Percentiles rank a stretch among this genome's conserved stretches.
Conservation (phyloP, 192 early-diverging fungal genomes). For the Rhizoclosmatium globosum region DNA sequence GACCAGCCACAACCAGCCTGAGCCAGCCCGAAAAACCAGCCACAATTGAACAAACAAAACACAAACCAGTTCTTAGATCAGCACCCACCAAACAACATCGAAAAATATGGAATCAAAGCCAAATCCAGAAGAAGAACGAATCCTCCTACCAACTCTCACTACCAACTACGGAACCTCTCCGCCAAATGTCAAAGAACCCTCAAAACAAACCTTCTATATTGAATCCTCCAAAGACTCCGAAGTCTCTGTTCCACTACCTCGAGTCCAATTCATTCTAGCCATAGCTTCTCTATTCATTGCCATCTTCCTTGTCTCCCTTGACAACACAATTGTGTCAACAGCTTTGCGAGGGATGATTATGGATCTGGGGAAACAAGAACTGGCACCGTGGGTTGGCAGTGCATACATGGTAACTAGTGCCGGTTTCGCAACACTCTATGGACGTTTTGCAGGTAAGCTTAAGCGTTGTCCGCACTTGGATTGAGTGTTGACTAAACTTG, state of each 20-base stretch:
- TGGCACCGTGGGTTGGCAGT: constrained; percentile 81
- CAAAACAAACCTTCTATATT: not conserved
- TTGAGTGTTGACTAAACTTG: too few species aligned
- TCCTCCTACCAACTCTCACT: too few species aligned
- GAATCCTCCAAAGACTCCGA: not conserved
- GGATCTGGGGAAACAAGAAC: constrained; percentile 70
- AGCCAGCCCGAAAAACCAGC: too few species aligned
- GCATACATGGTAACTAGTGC: constrained; percentile 76
- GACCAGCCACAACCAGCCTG: too few species aligned
- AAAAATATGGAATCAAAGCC: too few species aligned
- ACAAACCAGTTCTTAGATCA: too few species aligned
- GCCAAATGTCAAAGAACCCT: too few species aligned
- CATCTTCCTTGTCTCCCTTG: constrained; percentile 53
- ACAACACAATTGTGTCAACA: constrained; percentile 86
- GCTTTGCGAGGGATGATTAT: constrained; percentile 73
- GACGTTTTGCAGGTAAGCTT: constrained; percentile 69
- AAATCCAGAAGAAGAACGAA: too few species aligned
- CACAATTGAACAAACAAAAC: too few species aligned
- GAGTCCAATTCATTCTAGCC: not conserved
- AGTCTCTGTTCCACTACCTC: not conserved
- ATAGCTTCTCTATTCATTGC: not conserved
- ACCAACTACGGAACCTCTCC: too few species aligned
- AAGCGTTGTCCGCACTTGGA: not conserved
- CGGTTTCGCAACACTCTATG: constrained; percentile 69
- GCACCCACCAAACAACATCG: too few species aligned